Evolutionary conservation across 1,139 yeast genomes (phyloP).

Genomic region (Candida sp.): DNA sequence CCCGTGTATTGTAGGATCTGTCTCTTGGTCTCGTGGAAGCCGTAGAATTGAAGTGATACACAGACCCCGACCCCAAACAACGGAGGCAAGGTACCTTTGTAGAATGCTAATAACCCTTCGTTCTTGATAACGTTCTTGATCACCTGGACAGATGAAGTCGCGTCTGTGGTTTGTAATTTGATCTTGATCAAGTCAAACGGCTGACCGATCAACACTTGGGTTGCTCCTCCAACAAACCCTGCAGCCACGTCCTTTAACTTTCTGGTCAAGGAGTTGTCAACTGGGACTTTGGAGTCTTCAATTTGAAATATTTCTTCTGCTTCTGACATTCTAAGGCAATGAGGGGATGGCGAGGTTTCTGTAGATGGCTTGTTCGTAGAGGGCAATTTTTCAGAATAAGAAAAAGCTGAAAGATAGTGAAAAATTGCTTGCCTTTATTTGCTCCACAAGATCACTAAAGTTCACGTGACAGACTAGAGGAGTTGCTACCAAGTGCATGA

Average conservation of each 20-base stretch:
- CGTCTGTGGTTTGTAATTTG: conserved; percentile 57
- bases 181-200: conserved; percentile 76
- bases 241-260: conserved; percentile 65
- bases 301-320: conserved; percentile 6
- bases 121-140: conserved; percentile 56
- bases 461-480: not conserved
- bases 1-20: conserved; percentile 43
- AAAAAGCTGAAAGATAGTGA: not conserved
- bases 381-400: not conserved
- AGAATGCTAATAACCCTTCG: conserved; percentile 70
- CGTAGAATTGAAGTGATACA: conserved; percentile 76
- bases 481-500: not conserved
- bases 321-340: conserved; percentile 10
- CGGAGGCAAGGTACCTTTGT: conserved; percentile 52
- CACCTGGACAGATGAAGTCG: conserved; percentile 48
- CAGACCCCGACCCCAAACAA: conserved; percentile 70
- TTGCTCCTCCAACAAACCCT: conserved; percentile 58
- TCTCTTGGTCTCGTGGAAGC: conserved; percentile 78
- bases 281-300: conserved; percentile 10
- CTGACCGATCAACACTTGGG: conserved; percentile 77
- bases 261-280: conserved; percentile 57
- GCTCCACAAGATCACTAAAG: conserved; percentile 1
- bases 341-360: not conserved
- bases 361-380: not conserved
- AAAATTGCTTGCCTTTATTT: not conserved